phyloP scores from a whole-genome alignment of 1,284 basidiomycete species.

The Exobasidium cylindrosporum region DNA sequence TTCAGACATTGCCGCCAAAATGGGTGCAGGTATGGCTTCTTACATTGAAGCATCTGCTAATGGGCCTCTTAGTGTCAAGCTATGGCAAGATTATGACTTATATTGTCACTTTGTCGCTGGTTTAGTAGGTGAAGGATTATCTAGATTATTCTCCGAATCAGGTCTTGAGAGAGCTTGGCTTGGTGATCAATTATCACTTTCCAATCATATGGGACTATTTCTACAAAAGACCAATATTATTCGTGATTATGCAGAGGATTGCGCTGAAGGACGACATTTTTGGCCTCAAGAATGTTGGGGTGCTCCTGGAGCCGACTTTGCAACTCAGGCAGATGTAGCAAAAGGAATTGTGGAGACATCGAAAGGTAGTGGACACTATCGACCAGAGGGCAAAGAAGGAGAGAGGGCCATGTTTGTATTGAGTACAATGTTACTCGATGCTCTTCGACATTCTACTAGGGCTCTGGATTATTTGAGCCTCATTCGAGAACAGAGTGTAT shows the following conservation, averaged over 20 bases:
- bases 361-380: conserved; percentile 27
- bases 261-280: conserved; percentile 79
- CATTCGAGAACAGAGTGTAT: conserved; percentile 84
- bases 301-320: conserved; percentile 27
- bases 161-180: conserved; percentile 78
- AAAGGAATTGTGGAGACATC: conserved; percentile 41
- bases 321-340: conserved; percentile 41
- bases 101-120: conserved; percentile 99
- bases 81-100: conserved; percentile 76
- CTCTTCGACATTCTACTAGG: conserved; percentile 78
- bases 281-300: conserved; percentile 95
- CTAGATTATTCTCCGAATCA: conserved; percentile 81
- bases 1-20: conserved; percentile 66
- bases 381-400: conserved; percentile 33
- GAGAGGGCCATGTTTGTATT: conserved; percentile 43
- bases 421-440: conserved; percentile 85
- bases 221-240: conserved; percentile 99
- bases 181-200: conserved; percentile 76
- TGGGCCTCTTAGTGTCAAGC: conserved; percentile 30
- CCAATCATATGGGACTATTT: conserved; percentile 93
- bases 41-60: conserved; percentile 59
- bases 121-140: conserved; percentile 93
- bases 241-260: conserved; percentile 90
- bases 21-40: conserved; percentile 94
- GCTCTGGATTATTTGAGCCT: conserved; percentile 85